These are phyloP conservation scores for Chenopodium berlandieri DNA, from an alignment of 148 eudicot species.

Conservation along the genomic window DNA sequence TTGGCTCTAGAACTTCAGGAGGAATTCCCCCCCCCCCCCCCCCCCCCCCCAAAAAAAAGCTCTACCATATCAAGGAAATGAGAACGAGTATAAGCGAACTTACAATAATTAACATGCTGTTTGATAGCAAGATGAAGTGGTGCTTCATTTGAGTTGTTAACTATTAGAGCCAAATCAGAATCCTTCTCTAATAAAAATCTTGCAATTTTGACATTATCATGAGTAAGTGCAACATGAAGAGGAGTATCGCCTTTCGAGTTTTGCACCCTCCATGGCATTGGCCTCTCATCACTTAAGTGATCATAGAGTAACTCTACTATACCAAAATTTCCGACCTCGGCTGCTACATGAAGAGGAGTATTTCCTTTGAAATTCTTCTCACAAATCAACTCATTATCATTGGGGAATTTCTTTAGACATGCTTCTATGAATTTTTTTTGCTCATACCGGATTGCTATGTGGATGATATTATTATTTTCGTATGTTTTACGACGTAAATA, in stretches of 20 bases:
- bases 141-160: background rate
- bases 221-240: background rate
- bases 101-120: background rate
- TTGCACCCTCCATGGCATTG: too few species aligned
- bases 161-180: background rate
- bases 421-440: constrained; percentile 1
- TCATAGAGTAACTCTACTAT: background rate
- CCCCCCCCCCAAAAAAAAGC: too few species aligned
- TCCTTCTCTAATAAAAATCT: background rate
- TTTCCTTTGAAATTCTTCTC: background rate
- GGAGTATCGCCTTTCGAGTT: background rate
- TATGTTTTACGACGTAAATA: background rate
- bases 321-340: background rate
- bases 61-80: too few species aligned
- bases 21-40: too few species aligned
- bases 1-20: too few species aligned
- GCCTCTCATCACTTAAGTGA: background rate
- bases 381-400: background rate
- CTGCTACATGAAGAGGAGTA: background rate
- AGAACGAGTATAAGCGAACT: background rate
- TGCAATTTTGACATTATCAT: background rate
- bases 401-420: background rate
- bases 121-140: constrained; percentile 8
- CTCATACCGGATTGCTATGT: background rate
- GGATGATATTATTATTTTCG: background rate